Evolutionary conservation across 495 filamentous ascomycete genomes (phyloP).

Genomic region (Friedmanniomyces simplex): DNA sequence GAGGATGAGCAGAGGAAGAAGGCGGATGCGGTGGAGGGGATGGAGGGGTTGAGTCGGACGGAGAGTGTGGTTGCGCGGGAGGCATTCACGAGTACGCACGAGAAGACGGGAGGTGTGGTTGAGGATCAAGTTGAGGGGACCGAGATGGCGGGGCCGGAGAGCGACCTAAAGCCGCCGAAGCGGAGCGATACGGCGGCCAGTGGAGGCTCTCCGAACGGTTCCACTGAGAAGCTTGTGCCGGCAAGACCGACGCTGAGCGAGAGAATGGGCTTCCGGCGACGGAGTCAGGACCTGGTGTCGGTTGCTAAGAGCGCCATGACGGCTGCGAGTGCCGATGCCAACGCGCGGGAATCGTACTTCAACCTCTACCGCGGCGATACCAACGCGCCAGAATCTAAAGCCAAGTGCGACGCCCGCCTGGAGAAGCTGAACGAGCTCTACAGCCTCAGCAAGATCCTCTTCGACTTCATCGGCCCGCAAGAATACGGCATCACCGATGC

Average conservation of each 20-base stretch:
- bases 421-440: slow-evolving; percentile 86
- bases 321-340: slow-evolving; percentile 1
- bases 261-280: slow-evolving; percentile 31
- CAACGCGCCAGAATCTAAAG: slow-evolving; percentile 48
- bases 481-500: slow-evolving; percentile 91
- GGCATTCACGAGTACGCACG: slow-evolving; percentile 13
- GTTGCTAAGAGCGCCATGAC: slow-evolving; percentile 5
- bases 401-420: slow-evolving; percentile 73
- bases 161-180: neutral
- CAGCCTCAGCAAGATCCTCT: slow-evolving; percentile 83
- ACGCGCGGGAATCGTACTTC: slow-evolving; percentile 59
- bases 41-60: slow-evolving; percentile 1
- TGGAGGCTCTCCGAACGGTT: neutral
- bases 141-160: neutral
- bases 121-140: neutral
- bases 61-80: slow-evolving; percentile 9
- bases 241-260: slow-evolving; percentile 27
- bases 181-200: neutral
- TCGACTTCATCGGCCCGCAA: slow-evolving; percentile 96
- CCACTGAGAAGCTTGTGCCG: slow-evolving; percentile 11
- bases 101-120: neutral
- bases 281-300: slow-evolving; percentile 22
- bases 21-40: slow-evolving; percentile 2
- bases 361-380: slow-evolving; percentile 69
- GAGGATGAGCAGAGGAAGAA: slow-evolving; percentile 42